phyloP scores from a whole-genome alignment of 305 asterid genomes.

The Salvia sclarea region DNA sequence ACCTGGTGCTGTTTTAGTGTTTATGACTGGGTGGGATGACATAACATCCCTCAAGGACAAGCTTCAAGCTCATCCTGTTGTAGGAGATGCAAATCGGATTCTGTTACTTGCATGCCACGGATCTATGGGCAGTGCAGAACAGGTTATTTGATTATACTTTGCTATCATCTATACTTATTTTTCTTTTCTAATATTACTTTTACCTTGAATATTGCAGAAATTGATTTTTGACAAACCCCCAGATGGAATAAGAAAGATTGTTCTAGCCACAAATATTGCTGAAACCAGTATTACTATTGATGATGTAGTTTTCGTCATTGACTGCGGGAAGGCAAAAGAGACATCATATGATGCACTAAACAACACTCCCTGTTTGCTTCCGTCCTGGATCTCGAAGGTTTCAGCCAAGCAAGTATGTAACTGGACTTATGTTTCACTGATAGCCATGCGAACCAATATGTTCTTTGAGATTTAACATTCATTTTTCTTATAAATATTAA shows the following conservation, averaged over 20 bases:
- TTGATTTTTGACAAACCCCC: conserved; percentile 78
- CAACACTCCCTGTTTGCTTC: conserved; percentile 96
- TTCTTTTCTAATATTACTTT: background rate
- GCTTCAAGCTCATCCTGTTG: conserved; percentile 70
- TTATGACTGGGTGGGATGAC: conserved; percentile 98
- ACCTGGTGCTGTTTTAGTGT: conserved; percentile 89
- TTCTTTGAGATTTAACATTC: conserved; percentile 23
- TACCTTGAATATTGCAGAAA: conserved; percentile 58
- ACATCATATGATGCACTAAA: conserved; percentile 95
- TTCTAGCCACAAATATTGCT: conserved; percentile 91
- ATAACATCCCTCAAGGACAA: conserved; percentile 77
- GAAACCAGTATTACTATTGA: conserved; percentile 96
- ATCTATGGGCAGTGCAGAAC: conserved; percentile 91
- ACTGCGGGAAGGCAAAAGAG: conserved; percentile 97
- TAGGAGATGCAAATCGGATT: conserved; percentile 76
- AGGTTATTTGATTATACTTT: conserved; percentile 47
- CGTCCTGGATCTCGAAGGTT: conserved; percentile 94
- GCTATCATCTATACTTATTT: background rate
- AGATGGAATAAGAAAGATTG: conserved; percentile 85
- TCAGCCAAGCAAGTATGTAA: conserved; percentile 82
- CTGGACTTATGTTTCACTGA: conserved; percentile 18
- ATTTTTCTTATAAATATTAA: background rate
- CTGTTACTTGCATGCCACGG: conserved; percentile 90
- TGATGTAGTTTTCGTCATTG: conserved; percentile 83
- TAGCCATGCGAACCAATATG: conserved; percentile 5